Evolutionary conservation across 2,329 filamentous ascomycete species (phyloP), one percentile per base, ranked within the genome.

Genomic region (Colletotrichum tanaceti): DNA sequence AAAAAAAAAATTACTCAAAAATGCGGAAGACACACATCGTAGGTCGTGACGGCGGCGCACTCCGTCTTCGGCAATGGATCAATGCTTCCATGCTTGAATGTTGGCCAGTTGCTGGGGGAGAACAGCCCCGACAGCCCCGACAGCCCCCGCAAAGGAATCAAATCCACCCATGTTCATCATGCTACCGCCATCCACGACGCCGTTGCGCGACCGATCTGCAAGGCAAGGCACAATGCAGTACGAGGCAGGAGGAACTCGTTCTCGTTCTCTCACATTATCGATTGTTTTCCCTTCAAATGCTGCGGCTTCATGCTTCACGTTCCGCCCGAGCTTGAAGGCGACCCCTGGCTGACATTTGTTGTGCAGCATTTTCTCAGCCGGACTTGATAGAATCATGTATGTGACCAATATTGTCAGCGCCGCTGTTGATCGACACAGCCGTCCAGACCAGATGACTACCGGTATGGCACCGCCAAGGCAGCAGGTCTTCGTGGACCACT

Each of bases 171-270:
- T 41, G 20, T n/a, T 35, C 6, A 66, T 61, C 44, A 46, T 52
- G 24, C 55, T 28, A 53, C 38, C 22, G 22, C 28, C 54, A 10
- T 46, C 38, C 57, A n/a, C 62, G 20, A 41, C 57, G 54, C 50
- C 18, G 44, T 57, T 46, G 14, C 55, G 60, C 57, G 63, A 50
- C 44, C 58, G 38, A 66, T 57, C 50, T 69, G 63, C 62, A 60
- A 66, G 50, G 62, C 62, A 24, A 46, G 57, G 57, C 43, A 47
- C 28, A 14, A 47, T 39, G 57, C 57, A n/a, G 24, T 50, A 43
- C 24, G 43, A 46, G 43, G 41, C 7, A 24, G 57, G 11, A 49
- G 20, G 4, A 16, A 46, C 18, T 44, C 20, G 20, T 22, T n/a
- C 54, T 57, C 46, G 44, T 57, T 61, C 41, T 66, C 63, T 66